These are phyloP conservation scores for Colletotrichum brevisporum DNA, from an alignment of 2,329 filamentous ascomycete genomes.

Conservation along the genomic window DNA sequence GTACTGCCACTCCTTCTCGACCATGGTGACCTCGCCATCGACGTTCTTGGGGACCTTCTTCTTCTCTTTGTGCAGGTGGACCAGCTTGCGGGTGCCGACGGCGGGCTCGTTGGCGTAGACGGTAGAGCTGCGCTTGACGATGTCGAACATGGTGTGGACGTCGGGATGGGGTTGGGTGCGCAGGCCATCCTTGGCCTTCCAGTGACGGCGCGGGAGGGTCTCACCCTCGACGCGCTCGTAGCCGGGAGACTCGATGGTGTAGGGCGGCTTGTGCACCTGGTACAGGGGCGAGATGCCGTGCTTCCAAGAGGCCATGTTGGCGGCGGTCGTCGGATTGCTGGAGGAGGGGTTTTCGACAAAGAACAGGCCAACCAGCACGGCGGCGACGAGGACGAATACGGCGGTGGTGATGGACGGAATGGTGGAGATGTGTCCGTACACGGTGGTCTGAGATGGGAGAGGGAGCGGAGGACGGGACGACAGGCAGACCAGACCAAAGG, in stretches of 20 bases:
- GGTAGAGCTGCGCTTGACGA: constrained; percentile 78
- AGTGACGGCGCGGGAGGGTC: constrained; percentile 85
- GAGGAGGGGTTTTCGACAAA: neutral
- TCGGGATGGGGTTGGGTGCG: constrained; percentile 75
- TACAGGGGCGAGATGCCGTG: constrained; percentile 65
- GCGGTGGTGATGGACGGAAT: constrained; percentile 37
- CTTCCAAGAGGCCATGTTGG: constrained; percentile 53
- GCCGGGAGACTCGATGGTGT: constrained; percentile 80
- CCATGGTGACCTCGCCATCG: constrained; percentile 82
- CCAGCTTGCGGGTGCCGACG: constrained; percentile 79
- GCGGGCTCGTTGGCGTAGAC: constrained; percentile 74
- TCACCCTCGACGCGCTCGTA: constrained; percentile 81
- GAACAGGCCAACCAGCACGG: constrained; percentile 20
- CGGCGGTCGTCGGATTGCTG: constrained; percentile 5
- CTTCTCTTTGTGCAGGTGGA: constrained; percentile 84
- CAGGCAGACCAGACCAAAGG: constrained; percentile 15
- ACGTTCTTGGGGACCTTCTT: constrained; percentile 93
- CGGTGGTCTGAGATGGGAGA: neutral
- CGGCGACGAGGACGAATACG: constrained; percentile 22
- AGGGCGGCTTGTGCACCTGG: constrained; percentile 79
- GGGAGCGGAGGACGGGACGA: constrained; percentile 8
- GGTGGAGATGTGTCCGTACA: constrained; percentile 8
- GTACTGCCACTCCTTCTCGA: constrained; percentile 93
- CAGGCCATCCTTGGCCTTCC: constrained; percentile 79
- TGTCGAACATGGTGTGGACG: constrained; percentile 83